Base-by-base conservation (phyloP, 2,329 filamentous ascomycete species). In the Basipetospora chlamydospora region DNA sequence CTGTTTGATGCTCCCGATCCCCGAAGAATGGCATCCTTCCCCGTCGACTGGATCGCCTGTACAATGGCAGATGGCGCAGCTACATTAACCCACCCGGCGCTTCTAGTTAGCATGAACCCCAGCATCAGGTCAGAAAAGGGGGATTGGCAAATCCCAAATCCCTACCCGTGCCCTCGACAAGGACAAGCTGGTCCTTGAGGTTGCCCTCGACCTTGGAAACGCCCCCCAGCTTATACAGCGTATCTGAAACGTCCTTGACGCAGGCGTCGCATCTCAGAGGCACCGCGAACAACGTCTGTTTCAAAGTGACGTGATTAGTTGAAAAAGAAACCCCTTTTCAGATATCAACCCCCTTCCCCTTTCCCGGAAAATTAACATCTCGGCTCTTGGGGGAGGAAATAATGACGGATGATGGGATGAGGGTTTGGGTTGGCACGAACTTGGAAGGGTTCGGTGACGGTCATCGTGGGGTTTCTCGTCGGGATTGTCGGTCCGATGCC, bases 201-300 rank as follows among this genome's bases (percentile, higher is more conserved):
- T 82, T 81, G 46, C 79, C 85, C 42, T 88, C 73, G 37, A 96
- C 78, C 49, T 84, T 87, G 49, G 69, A 72, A 54, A 96, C 82
- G 28, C 87, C 86, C 50, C 74, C 67, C 29, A 96, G 62, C 51
- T 80, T 76, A 56, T 80, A 72, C 35, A 96, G 63, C 33, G 84
- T 77, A 44, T 73, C 71, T 50, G 85, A 85, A 54, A 98, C 77
- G 49, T 85, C 78, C 57, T 87, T 80, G 56, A 94, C 75, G 63
- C 90, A 96, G 52, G 71, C 67, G 49, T 93, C 80, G 63, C 90
- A 96, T 60, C 78, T 85, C 66, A 96, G 78, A 38, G 86, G 87
- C 47, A 96, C 90, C 44, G 88, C 86, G 58, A 96, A 96, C 45
- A 88, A 80, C 42, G 88, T 93, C 80, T 96, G 45, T 46, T 45